A percentile compares a stretch with the other conserved stretches of the same genome.
phyloP scores from a whole-genome alignment of 2,329 filamentous ascomycete species.

The Lecanicillium sp. region DNA sequence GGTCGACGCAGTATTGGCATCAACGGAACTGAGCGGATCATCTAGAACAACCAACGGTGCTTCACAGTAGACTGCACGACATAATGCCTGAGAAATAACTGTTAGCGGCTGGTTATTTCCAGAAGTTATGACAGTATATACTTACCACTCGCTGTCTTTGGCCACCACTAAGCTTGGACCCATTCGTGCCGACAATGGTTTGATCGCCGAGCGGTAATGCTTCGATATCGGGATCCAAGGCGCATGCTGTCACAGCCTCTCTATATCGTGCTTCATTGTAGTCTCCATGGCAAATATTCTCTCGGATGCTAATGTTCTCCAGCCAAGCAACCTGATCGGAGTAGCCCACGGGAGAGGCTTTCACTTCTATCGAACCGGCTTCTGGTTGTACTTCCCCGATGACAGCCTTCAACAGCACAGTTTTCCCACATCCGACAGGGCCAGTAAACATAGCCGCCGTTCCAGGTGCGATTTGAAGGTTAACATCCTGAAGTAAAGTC shows the following conservation, averaged over 20 bases:
- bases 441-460: conserved; percentile 1
- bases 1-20: neutral
- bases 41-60: neutral
- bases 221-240: neutral
- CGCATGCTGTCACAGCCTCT: neutral
- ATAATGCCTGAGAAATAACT: neutral
- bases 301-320: neutral
- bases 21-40: neutral
- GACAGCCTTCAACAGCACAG: neutral
- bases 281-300: neutral
- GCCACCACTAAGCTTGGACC: neutral
- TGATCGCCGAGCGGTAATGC: neutral
- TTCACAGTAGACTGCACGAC: neutral
- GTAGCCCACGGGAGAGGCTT: neutral
- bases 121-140: neutral
- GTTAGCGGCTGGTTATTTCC: neutral
- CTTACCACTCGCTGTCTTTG: neutral
- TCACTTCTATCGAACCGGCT: neutral
- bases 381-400: neutral
- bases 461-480: neutral
- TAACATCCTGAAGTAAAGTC: neutral
- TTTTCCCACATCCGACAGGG: conserved; percentile 3
- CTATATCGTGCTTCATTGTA: neutral
- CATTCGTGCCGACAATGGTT: neutral
- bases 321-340: neutral